phyloP scores from a whole-genome alignment of 805 yeast species.

The Sugiyamaella lignohabitans region DNA sequence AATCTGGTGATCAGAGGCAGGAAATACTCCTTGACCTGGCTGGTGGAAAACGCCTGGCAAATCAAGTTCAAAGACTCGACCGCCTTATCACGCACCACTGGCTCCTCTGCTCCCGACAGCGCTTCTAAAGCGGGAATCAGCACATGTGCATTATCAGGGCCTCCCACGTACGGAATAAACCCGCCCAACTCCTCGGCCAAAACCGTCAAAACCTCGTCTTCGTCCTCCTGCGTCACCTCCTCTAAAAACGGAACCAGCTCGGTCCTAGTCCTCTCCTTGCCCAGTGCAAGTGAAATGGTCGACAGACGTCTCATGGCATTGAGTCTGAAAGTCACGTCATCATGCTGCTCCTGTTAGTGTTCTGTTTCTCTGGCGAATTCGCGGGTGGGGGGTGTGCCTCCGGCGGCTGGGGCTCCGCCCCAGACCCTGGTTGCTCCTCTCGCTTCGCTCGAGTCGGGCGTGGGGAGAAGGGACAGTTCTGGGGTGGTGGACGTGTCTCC shows the following conservation, averaged over 20 bases:
- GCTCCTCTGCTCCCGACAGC: conserved; percentile 90
- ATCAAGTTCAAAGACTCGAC: conserved; percentile 75
- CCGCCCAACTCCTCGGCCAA: conserved; percentile 85
- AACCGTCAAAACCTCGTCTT: conserved; percentile 94
- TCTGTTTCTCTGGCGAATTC: conserved; percentile 1
- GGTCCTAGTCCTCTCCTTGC: conserved; percentile 83
- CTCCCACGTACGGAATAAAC: conserved; percentile 87
- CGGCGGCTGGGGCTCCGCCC: conserved; percentile 1
- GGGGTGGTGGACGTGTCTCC: too few relatives aligned
- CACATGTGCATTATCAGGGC: conserved; percentile 53
- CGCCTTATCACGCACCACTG: conserved; percentile 91
- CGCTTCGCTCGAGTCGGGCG: too few relatives aligned
- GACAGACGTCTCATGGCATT: conserved; percentile 92
- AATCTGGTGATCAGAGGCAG: conserved; percentile 72
- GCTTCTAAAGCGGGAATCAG: conserved; percentile 65
- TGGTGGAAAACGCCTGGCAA: conserved; percentile 38
- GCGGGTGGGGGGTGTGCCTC: background rate
- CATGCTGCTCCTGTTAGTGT: conserved; percentile 50
- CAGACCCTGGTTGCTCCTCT: background rate
- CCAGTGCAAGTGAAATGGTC: conserved; percentile 90
- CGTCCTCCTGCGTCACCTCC: conserved; percentile 70
- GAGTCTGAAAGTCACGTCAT: conserved; percentile 87
- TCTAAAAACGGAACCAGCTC: conserved; percentile 88
- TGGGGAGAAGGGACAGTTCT: too few relatives aligned
- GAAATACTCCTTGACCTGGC: conserved; percentile 59